These are phyloP conservation scores for Galerina marginata DNA, from an alignment of 768 basidiomycete genomes.

Conservation along the genomic window DNA sequence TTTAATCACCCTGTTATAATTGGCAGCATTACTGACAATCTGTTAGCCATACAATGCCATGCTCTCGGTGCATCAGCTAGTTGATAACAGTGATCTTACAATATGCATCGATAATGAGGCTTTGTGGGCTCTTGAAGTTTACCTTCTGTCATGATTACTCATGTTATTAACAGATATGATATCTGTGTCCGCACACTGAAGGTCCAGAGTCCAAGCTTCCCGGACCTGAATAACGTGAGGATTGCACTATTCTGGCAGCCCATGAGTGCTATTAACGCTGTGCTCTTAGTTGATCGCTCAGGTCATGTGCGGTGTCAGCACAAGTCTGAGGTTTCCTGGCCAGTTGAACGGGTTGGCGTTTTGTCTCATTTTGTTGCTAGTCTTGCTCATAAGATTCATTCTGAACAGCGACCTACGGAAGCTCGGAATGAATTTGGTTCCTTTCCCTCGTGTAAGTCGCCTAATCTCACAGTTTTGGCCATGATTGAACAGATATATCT, in stretches of 20 bases:
- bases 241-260: constrained; percentile 3
- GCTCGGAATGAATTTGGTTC: constrained; percentile 91
- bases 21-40: constrained; percentile 47
- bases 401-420: constrained; percentile 77
- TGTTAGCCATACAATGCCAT: constrained; percentile 85
- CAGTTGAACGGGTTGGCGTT: constrained; percentile 80
- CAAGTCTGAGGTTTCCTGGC: constrained; percentile 91
- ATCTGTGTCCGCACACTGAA: constrained; percentile 72
- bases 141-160: neutral
- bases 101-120: constrained; percentile 91
- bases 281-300: constrained; percentile 68
- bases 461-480: neutral
- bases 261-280: neutral
- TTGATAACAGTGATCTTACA: constrained; percentile 85
- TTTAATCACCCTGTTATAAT: constrained; percentile 45
- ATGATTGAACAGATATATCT: neutral
- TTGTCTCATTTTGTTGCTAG: neutral
- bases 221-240: constrained; percentile 71
- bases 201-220: constrained; percentile 65
- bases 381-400: neutral
- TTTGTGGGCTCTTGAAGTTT: constrained; percentile 51
- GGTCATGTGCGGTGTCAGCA: constrained; percentile 95
- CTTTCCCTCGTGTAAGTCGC: constrained; percentile 85
- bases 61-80: constrained; percentile 86
- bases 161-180: constrained; percentile 58